Evolutionary conservation across 331 rosid genomes (phyloP), one percentile per base, ranked within the genome.

Genomic region (Ulmus americana): DNA sequence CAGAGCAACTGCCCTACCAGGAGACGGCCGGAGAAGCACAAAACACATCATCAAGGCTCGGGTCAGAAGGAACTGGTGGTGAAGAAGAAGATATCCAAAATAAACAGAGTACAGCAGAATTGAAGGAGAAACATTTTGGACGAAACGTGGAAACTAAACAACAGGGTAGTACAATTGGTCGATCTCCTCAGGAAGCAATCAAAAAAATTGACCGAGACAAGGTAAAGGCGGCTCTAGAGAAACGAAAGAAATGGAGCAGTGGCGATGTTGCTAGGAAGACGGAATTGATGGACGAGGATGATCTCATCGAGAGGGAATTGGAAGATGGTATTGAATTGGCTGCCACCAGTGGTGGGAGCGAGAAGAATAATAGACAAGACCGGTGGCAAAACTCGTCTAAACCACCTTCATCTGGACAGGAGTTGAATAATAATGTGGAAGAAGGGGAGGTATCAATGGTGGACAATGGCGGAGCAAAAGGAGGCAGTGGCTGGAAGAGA

Each of bases 311-410:
- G 73, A 87, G 83, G 82, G 97, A 90, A 77, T 81, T 94, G 45
- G 99, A 94, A 78, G 96, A 88, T 83, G 97, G 98, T 50, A 82
- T 94, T 35, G 97, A 94, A 70, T 67, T 90, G 70, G 85, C 94
- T 56, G 73, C 86, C 35, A 28, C 35, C 35, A 28, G 35, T 28
- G 35, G 35, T 45, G 91, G 82, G 69, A 84, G 71, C 73, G 98
- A 89, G 70, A 89, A 78, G 73, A 85, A 35, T 72, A 90, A 82
- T 28, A 28, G 35, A 73, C 90, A 78, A 38, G 99, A 87, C 55
- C 71, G 80, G 77, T 85, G 84, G 84, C 95, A 81, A 65, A 79
- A 78, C 85, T 85, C 91, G 95, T 66, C 82, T 10, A 92, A 82
- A 82, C 52, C 76, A 55, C 80, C 86, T 5, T 82, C 75, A 1